Percentiles rank a stretch among this genome's conserved stretches.
Evolutionary conservation across 1,284 basidiomycete species (phyloP).

Genomic region (Coniophora puteana): DNA sequence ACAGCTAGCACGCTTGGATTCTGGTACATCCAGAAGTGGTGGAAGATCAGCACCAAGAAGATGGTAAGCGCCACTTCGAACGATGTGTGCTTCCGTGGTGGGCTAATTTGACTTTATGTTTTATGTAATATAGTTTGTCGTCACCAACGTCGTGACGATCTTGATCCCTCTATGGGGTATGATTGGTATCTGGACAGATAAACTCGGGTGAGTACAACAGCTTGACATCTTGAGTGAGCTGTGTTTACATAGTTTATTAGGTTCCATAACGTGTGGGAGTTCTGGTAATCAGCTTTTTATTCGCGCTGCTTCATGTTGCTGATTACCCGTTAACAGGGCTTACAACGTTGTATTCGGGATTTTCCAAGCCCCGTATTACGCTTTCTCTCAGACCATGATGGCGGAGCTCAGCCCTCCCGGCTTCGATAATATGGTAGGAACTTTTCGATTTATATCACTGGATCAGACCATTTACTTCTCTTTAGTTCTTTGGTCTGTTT

Average conservation of each 20-base stretch:
- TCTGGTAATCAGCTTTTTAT: slow-evolving; percentile 48
- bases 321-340: slow-evolving; percentile 42
- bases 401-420: slow-evolving; percentile 79
- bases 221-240: slow-evolving; percentile 1
- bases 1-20: slow-evolving; percentile 69
- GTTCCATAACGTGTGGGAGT: slow-evolving; percentile 83
- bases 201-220: slow-evolving; percentile 51
- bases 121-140: slow-evolving; percentile 49
- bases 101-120: slow-evolving; percentile 3
- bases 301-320: neutral
- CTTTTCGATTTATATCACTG: neutral
- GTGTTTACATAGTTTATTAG: slow-evolving; percentile 26
- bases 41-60: slow-evolving; percentile 72
- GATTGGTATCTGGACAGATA: slow-evolving; percentile 79
- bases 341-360: slow-evolving; percentile 81
- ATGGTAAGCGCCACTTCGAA: slow-evolving; percentile 45
- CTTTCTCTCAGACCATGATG: slow-evolving; percentile 86
- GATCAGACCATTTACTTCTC: neutral
- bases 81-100: slow-evolving; percentile 11
- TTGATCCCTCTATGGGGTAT: slow-evolving; percentile 84
- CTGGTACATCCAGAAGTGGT: slow-evolving; percentile 79
- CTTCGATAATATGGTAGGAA: slow-evolving; percentile 72
- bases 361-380: slow-evolving; percentile 87
- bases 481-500: slow-evolving; percentile 77
- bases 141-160: slow-evolving; percentile 75